Evolutionary conservation across 352 stramenopile genomes (phyloP).

Genomic region (Pythium brachiatum): DNA sequence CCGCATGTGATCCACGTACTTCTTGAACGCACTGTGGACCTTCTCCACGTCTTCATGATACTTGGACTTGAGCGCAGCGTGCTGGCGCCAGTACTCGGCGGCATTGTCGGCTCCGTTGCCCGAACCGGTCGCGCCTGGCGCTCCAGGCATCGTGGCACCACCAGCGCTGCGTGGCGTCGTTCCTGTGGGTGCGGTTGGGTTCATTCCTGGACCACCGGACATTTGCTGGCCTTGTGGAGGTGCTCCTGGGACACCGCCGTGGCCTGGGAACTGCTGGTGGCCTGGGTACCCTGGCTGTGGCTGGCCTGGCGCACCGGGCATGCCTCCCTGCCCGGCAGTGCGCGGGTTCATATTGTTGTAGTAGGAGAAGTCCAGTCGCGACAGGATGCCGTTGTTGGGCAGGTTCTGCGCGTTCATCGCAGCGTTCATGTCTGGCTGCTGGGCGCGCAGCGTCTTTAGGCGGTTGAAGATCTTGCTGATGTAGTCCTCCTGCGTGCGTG

Average conservation of each 20-base stretch:
- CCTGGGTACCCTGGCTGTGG: conserved; percentile 37
- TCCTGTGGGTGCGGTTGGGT: not conserved
- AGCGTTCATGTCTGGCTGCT: conserved; percentile 72
- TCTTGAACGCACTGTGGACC: conserved; percentile 84
- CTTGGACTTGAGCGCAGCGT: conserved; percentile 72
- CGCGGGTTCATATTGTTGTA: conserved; percentile 68
- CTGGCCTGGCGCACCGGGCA: conserved; percentile 19
- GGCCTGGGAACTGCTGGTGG: conserved; percentile 39
- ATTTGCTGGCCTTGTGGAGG: conserved; percentile 20
- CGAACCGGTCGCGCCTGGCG: not conserved
- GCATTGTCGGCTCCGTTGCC: conserved; percentile 39
- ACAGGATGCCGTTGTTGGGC: conserved; percentile 71
- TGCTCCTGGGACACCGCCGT: conserved; percentile 25
- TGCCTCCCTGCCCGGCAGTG: conserved; percentile 12
- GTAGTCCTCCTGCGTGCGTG: conserved; percentile 80
- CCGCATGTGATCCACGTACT: conserved; percentile 88
- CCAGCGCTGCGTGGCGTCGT: conserved; percentile 21
- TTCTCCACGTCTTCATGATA: conserved; percentile 84
- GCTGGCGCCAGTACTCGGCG: conserved; percentile 76
- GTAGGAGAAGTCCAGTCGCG: conserved; percentile 70
- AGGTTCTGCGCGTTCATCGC: conserved; percentile 59
- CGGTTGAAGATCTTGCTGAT: conserved; percentile 88
- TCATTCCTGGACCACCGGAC: conserved; percentile 24
- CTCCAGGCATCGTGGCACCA: conserved; percentile 17
- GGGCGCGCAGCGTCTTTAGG: conserved; percentile 68